Percentiles rank a stretch among this genome's conserved stretches.
phyloP scores from a whole-genome alignment of 108 stramenopile species.

The Conticribra guillardii region DNA sequence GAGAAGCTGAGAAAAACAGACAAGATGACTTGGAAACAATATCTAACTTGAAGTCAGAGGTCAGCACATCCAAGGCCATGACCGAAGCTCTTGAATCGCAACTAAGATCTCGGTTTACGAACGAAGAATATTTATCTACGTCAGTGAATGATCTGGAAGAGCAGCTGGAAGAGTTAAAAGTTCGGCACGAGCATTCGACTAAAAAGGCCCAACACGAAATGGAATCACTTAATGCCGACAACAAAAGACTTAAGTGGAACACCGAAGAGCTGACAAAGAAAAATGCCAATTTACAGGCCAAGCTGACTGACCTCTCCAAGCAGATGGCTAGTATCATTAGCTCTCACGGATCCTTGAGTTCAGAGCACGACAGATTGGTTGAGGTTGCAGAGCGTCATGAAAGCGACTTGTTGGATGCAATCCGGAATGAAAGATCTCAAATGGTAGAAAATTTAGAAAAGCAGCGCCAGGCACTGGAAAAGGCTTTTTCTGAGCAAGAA shows the following conservation, averaged over 20 bases:
- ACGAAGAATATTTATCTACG: constrained; percentile 55
- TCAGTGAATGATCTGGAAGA: constrained; percentile 54
- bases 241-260: constrained; percentile 37
- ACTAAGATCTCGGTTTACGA: constrained; percentile 57
- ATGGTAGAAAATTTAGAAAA: constrained; percentile 37
- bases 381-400: constrained; percentile 47
- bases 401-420: constrained; percentile 40
- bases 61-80: constrained; percentile 57
- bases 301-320: constrained; percentile 47
- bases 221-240: constrained; percentile 43
- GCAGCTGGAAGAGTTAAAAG: constrained; percentile 45
- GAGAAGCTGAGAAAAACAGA: constrained; percentile 29
- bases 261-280: constrained; percentile 54
- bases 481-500: constrained; percentile 49
- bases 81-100: constrained; percentile 58
- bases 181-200: constrained; percentile 34
- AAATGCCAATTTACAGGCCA: constrained; percentile 31
- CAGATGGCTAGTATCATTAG: constrained; percentile 54
- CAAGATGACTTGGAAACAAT: constrained; percentile 45
- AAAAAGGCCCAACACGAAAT: constrained; percentile 51
- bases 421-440: constrained; percentile 47
- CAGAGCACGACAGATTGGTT: constrained; percentile 59
- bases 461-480: constrained; percentile 47
- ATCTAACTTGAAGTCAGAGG: constrained; percentile 50
- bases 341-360: constrained; percentile 48